Evolutionary conservation across 1,284 basidiomycete species (phyloP).

Genomic region (Gymnopus androsaceus): DNA sequence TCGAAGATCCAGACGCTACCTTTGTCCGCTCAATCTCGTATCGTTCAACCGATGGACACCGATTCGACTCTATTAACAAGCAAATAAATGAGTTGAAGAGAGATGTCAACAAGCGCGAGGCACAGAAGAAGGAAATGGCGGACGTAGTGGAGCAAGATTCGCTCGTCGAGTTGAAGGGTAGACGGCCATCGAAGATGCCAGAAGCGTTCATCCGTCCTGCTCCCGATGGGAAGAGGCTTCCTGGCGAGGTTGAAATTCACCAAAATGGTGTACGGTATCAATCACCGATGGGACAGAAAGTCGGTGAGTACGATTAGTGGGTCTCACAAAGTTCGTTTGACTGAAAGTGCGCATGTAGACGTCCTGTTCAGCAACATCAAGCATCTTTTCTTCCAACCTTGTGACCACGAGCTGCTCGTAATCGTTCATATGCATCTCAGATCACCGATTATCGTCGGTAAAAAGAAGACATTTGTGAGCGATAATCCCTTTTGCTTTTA

Average conservation of each 20-base stretch:
- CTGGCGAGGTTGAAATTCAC: constrained; percentile 97
- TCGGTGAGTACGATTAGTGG: constrained; percentile 56
- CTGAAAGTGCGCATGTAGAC: constrained; percentile 50
- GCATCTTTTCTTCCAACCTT: constrained; percentile 98
- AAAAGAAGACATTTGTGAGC: constrained; percentile 91
- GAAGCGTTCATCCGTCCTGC: constrained; percentile 95
- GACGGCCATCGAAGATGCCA: constrained; percentile 80
- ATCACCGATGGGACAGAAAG: constrained; percentile 88
- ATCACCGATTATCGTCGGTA: constrained; percentile 97
- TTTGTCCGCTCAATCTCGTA: constrained; percentile 97
- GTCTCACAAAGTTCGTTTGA: neutral
- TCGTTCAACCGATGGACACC: constrained; percentile 86
- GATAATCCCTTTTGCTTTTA: constrained; percentile 4
- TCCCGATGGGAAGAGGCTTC: constrained; percentile 88
- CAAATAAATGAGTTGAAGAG: constrained; percentile 97
- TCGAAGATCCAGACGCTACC: constrained; percentile 95
- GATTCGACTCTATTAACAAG: constrained; percentile 88
- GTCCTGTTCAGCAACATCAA: constrained; percentile 97
- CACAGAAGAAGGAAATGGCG: constrained; percentile 97
- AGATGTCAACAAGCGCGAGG: constrained; percentile 94
- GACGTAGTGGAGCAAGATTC: constrained; percentile 96
- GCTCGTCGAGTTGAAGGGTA: constrained; percentile 83
- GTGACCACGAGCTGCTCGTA: constrained; percentile 94
- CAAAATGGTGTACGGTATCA: constrained; percentile 96
- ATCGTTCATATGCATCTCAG: constrained; percentile 94